Conservation (phyloP, 208 protist genomes). For the Leishmania tropica region DNA sequence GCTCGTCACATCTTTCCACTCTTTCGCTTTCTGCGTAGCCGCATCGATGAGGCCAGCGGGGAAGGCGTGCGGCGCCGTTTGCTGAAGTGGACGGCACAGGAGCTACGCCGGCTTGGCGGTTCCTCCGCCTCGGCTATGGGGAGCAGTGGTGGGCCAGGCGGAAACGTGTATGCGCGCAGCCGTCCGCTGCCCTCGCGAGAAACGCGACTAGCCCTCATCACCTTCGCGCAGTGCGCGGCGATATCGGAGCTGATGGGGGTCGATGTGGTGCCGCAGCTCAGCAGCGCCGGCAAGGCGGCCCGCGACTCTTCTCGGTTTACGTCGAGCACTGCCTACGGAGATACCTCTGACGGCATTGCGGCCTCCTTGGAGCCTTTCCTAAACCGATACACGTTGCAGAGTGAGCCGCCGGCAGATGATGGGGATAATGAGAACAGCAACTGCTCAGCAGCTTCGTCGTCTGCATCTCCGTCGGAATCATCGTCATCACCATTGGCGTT, state of each 20-base stretch:
- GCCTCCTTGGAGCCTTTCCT: conserved; percentile 48
- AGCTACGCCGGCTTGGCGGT: conserved; percentile 33
- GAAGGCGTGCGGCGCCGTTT: conserved; percentile 70
- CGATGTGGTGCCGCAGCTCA: conserved; percentile 34
- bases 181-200: conserved; percentile 20
- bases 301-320: conserved; percentile 11
- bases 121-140: not conserved
- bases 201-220: conserved; percentile 45
- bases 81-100: conserved; percentile 69
- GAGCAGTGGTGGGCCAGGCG: not conserved
- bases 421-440: not conserved
- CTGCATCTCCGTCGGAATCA: not conserved
- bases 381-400: conserved; percentile 45
- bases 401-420: conserved; percentile 5
- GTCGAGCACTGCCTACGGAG: conserved; percentile 8
- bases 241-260: conserved; percentile 61
- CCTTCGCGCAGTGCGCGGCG: conserved; percentile 79
- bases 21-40: conserved; percentile 54
- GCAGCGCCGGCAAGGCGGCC: not conserved
- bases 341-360: conserved; percentile 26
- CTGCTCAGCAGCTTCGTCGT: not conserved
- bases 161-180: conserved; percentile 4
- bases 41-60: conserved; percentile 39
- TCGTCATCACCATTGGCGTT: not conserved
- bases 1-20: conserved; percentile 65